Base-by-base conservation (phyloP, 352 stramenopile species). In the Blastocystis sp. region DNA sequence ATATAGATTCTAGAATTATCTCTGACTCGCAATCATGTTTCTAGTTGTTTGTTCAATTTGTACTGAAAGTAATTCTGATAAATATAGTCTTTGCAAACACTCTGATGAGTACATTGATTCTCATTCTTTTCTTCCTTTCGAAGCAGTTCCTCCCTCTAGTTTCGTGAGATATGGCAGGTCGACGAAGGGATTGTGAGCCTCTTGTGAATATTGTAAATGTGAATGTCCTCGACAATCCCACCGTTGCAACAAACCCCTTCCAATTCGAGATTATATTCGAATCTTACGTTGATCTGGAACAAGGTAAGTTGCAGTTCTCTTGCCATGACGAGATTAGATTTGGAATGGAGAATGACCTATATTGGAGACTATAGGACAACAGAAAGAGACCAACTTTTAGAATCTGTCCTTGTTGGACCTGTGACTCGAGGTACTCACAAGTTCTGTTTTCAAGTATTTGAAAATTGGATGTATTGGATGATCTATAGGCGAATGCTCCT, bases 211-310 rank as follows among this genome's bases (percentile, higher is more conserved):
- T 61, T 61, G 54, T 61, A n/a, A 74, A 49, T 37, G 95, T 97
- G 87, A 94, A 93, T n/a, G 95, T 98, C 80, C 92, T 98, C 57
- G 95, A 98, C 90, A 99, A 99, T 92, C 96, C 96, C 37, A 95
- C 94, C 67, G 91, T 91, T 63, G 98, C 98, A 89, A 94, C 91
- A 19, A 98, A 97, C 90, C 95, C 95, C 21, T 98, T 99, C 90
- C 94, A 98, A 90, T 99, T 99, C 90, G 95, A 99, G 90, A 96
- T 99, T 89, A 98, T 95, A 0, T 99, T 99, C 91, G 96, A 99
- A 91, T 98, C 95, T 89, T 91, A 97, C 46, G 93, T 97, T 90
- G 92, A 95, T 81, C 92, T 99, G 2, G 93, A 97, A 85, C 95
- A 97, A 54, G 63, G 35, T 74, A 27, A 14, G 14, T 0, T 43